A percentile compares a stretch with the other conserved stretches of the same genome.
These are phyloP conservation scores for Talaromyces proteolyticus DNA, from an alignment of 495 filamentous ascomycete genomes.

Conservation along the genomic window DNA sequence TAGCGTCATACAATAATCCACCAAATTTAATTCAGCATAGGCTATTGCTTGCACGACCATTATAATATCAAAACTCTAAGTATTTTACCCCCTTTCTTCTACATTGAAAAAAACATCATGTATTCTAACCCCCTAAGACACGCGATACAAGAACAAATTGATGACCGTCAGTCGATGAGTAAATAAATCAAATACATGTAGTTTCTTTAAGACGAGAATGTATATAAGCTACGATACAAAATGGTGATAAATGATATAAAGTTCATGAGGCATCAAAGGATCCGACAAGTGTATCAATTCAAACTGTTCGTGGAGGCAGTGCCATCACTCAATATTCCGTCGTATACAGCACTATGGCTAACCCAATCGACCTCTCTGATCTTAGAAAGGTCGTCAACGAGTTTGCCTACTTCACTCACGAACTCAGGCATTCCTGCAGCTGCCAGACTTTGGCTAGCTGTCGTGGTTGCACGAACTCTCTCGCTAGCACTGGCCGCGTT, in stretches of 20 bases:
- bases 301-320: slow-evolving; percentile 1
- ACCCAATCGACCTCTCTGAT: slow-evolving; percentile 75
- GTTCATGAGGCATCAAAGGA: background rate
- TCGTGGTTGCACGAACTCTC: slow-evolving; percentile 71
- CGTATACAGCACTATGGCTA: slow-evolving; percentile 77
- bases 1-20: too few relatives aligned
- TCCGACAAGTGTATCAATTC: background rate
- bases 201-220: too few relatives aligned
- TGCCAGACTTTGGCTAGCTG: slow-evolving; percentile 76
- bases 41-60: too few relatives aligned
- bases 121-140: too few relatives aligned
- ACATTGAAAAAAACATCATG: too few relatives aligned
- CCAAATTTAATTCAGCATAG: too few relatives aligned
- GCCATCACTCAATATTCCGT: slow-evolving; percentile 48
- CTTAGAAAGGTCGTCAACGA: slow-evolving; percentile 72
- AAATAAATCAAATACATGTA: too few relatives aligned
- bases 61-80: too few relatives aligned
- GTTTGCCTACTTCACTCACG: slow-evolving; percentile 71
- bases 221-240: too few relatives aligned
- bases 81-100: too few relatives aligned
- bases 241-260: background rate
- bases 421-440: slow-evolving; percentile 82
- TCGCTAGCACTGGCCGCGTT: slow-evolving; percentile 72
- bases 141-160: too few relatives aligned
- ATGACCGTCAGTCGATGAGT: too few relatives aligned